A percentile compares a stretch with the other conserved stretches of the same genome.
Evolutionary conservation across 1,284 basidiomycete species (phyloP).

Genomic region (Ganoderma sp.): DNA sequence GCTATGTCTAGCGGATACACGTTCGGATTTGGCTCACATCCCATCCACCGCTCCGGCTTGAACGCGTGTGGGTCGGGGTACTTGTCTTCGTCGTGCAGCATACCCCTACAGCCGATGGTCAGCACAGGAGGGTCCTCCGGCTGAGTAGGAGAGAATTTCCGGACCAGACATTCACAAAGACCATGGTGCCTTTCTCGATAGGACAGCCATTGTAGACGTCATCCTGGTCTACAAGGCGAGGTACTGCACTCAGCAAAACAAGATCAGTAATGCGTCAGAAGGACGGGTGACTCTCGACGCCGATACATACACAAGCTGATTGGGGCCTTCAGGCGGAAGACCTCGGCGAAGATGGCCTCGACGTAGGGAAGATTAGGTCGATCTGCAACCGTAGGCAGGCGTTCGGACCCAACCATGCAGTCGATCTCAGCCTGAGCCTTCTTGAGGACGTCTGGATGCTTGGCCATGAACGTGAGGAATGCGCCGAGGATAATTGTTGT

Average conservation of each 20-base stretch:
- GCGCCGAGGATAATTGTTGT: conserved; percentile 17
- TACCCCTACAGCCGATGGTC: conserved; percentile 29
- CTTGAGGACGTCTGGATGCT: conserved; percentile 37
- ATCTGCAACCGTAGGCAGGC: conserved; percentile 41
- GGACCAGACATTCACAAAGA: conserved; percentile 31
- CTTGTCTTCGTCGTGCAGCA: conserved; percentile 43
- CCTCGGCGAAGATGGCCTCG: conserved; percentile 42
- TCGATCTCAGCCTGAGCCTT: conserved; percentile 43
- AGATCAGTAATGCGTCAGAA: neutral
- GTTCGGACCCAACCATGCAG: conserved; percentile 35
- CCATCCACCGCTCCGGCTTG: conserved; percentile 43
- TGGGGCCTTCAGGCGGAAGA: conserved; percentile 37
- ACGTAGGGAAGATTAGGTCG: conserved; percentile 38
- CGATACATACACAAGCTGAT: conserved; percentile 24
- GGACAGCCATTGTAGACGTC: conserved; percentile 22
- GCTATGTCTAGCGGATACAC: conserved; percentile 35
- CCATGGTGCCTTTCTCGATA: conserved; percentile 22
- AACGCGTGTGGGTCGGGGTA: conserved; percentile 45
- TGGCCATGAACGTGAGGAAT: conserved; percentile 40
- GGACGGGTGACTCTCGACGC: too few species aligned
- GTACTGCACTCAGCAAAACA: neutral
- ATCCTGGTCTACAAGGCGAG: conserved; percentile 19
- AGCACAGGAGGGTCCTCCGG: neutral
- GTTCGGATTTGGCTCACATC: conserved; percentile 21
- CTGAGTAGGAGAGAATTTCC: neutral